Evolutionary conservation across 306 rosid species (phyloP), one percentile per base, ranked within the genome.

Genomic region (Lithocarpus polystachyus): DNA sequence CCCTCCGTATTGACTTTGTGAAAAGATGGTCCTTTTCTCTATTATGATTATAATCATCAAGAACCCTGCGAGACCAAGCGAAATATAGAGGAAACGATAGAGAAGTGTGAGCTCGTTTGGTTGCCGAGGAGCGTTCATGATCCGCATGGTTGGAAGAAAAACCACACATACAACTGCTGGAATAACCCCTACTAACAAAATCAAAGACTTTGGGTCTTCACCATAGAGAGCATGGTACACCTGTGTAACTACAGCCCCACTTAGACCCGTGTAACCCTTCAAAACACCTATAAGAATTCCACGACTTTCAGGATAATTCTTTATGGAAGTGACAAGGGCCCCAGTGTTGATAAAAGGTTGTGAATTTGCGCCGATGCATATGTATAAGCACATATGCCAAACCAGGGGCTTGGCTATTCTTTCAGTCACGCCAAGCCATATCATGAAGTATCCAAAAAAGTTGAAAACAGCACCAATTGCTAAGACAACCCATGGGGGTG

Each of bases 21-120:
- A 68, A 43, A 87, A 89, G 1, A 19, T 22, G 18, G 61, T 77
- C n/a, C 17, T 55, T 13, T 80, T 84, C 18, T 89, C 54, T 5
- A 81, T 18, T 2, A 89, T 87, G 54, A 85, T 89, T 83, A 89
- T 82, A 17, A 87, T 29, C 89, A 87, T 89, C 10, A 89, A 65
- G 62, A 87, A 89, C 35, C 90, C 90, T 10, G 92, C 92, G 1
- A 89, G 92, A 18, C 90, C 89, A 19, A 89, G 92, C n/a, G 92
- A 89, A 70, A 83, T 71, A 68, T 78, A 89, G 20, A 89, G 83
- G 45, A 89, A 82, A 7, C 76, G 87, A 28, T 65, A 89, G 60
- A 89, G 85, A 57, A 87, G 83, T 9, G 9, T 74, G 83, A 87
- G 68, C 68, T 89, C 92, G 29, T 87, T 89, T 5, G 80, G 65